These are phyloP conservation scores for Pichia sp. DNA, from an alignment of 1,139 yeast species.

Conservation along the genomic window DNA sequence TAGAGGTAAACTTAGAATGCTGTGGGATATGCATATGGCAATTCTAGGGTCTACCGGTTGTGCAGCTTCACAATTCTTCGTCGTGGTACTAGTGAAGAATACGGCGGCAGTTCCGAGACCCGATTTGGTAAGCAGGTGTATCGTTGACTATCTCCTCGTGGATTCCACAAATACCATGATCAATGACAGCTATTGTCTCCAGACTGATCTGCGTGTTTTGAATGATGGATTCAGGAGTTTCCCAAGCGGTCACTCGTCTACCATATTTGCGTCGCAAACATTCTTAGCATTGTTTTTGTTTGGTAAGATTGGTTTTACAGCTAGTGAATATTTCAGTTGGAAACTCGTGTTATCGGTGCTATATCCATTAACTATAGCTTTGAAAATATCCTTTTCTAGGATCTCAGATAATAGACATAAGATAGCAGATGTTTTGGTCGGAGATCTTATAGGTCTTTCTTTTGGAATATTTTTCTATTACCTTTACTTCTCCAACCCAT, in stretches of 20 bases:
- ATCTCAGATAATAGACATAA: conserved; percentile 45
- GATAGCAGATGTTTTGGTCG: conserved; percentile 36
- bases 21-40: conserved; percentile 39
- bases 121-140: conserved; percentile 38
- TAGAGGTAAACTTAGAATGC: conserved; percentile 25
- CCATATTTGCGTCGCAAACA: conserved; percentile 39
- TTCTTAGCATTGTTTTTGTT: conserved; percentile 33
- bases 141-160: conserved; percentile 24
- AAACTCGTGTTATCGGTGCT: conserved; percentile 31
- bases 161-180: conserved; percentile 22
- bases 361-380: conserved; percentile 33
- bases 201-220: conserved; percentile 26
- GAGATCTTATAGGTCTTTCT: conserved; percentile 34
- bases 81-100: conserved; percentile 39
- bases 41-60: conserved; percentile 35
- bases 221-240: conserved; percentile 44
- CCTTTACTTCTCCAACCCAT: conserved; percentile 38
- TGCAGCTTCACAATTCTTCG: conserved; percentile 33
- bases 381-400: conserved; percentile 36
- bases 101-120: conserved; percentile 42
- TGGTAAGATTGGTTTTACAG: conserved; percentile 34
- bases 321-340: conserved; percentile 29
- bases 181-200: conserved; percentile 33
- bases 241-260: conserved; percentile 47
- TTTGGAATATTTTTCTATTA: conserved; percentile 33